Percentiles rank a stretch among this genome's conserved stretches.
These are phyloP conservation scores for Suillus alpinus DNA, from an alignment of 768 basidiomycete genomes.

Conservation along the genomic window DNA sequence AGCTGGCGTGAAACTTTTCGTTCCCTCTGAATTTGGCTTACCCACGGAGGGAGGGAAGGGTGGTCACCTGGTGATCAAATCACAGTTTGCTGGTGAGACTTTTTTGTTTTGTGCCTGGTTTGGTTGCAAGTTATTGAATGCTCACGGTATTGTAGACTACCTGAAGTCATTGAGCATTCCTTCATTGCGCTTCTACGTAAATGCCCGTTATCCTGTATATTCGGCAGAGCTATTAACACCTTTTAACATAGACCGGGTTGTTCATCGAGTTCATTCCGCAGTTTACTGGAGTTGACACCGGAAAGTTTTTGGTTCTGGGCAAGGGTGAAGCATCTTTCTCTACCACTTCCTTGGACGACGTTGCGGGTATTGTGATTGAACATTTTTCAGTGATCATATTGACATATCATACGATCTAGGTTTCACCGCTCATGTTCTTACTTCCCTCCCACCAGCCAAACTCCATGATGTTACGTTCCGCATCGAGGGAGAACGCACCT, in stretches of 20 bases:
- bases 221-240: background rate
- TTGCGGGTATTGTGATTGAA: slow-evolving; percentile 26
- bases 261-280: slow-evolving; percentile 32
- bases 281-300: slow-evolving; percentile 24
- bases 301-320: slow-evolving; percentile 32
- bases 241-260: slow-evolving; percentile 27
- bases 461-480: slow-evolving; percentile 33
- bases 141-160: slow-evolving; percentile 19
- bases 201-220: slow-evolving; percentile 2
- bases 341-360: slow-evolving; percentile 32
- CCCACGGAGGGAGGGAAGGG: slow-evolving; percentile 31
- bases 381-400: slow-evolving; percentile 9
- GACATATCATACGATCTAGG: slow-evolving; percentile 17
- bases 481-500: slow-evolving; percentile 33
- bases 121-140: background rate
- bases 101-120: background rate
- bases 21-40: slow-evolving; percentile 38
- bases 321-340: slow-evolving; percentile 30
- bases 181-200: slow-evolving; percentile 30
- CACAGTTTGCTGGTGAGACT: slow-evolving; percentile 26
- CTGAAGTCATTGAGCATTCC: slow-evolving; percentile 29
- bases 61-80: slow-evolving; percentile 24
- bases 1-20: slow-evolving; percentile 37
- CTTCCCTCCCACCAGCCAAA: slow-evolving; percentile 22
- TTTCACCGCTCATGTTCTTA: slow-evolving; percentile 34